These are phyloP conservation scores for Trichosporon inkin DNA, from an alignment of 1,284 basidiomycete genomes.

Conservation along the genomic window DNA sequence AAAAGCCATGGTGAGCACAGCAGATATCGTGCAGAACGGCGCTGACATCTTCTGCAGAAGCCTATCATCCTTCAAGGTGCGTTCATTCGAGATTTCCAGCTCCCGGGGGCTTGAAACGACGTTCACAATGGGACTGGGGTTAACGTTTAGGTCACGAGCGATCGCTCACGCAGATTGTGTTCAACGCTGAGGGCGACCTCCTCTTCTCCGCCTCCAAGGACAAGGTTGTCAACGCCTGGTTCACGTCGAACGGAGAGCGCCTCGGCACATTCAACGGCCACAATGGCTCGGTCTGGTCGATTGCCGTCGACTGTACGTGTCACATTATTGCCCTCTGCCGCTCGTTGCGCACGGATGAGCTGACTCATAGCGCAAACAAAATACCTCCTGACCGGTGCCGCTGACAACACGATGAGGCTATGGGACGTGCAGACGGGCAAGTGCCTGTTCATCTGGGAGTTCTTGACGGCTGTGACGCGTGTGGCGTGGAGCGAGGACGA, in stretches of 20 bases:
- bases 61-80: constrained; percentile 50
- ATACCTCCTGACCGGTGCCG: constrained; percentile 78
- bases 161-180: constrained; percentile 93
- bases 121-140: not conserved
- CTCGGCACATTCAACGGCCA: constrained; percentile 95
- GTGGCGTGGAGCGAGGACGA: constrained; percentile 78
- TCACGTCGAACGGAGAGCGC: constrained; percentile 96
- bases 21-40: not conserved
- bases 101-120: not conserved
- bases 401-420: constrained; percentile 85
- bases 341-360: not conserved
- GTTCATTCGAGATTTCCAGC: constrained; percentile 10
- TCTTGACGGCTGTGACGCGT: constrained; percentile 94
- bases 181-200: constrained; percentile 93
- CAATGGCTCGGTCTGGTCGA: constrained; percentile 95
- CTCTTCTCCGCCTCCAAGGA: constrained; percentile 97
- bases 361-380: constrained; percentile 65
- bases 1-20: constrained; percentile 20
- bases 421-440: constrained; percentile 90
- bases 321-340: not conserved
- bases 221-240: constrained; percentile 93
- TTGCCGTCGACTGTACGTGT: constrained; percentile 86
- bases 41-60: constrained; percentile 38
- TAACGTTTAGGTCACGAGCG: constrained; percentile 79
- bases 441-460: constrained; percentile 91